Conservation (phyloP, 2,329 filamentous ascomycete genomes). For the Penicillium italicum region DNA sequence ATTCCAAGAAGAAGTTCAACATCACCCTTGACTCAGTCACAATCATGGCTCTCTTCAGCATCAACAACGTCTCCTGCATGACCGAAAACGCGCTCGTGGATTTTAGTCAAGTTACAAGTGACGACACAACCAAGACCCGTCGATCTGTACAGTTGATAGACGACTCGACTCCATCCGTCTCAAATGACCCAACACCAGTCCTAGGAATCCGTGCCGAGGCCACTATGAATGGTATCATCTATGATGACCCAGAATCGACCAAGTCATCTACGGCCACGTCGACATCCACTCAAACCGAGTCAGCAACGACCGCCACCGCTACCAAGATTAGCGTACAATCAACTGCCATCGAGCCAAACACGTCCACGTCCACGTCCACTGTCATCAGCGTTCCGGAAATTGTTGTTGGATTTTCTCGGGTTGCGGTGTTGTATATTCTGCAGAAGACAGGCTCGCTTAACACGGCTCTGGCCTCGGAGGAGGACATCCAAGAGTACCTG, state of each 20-base stretch:
- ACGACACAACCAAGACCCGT: constrained; percentile 25
- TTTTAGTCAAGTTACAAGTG: constrained; percentile 58
- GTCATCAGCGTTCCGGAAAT: constrained; percentile 15
- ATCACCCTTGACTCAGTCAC: constrained; percentile 67
- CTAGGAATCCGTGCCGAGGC: constrained; percentile 27
- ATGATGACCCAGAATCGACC: constrained; percentile 22
- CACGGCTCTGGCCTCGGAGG: constrained; percentile 29
- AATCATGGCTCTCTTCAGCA: constrained; percentile 73
- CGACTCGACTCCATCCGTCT: constrained; percentile 5
- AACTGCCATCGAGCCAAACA: background rate
- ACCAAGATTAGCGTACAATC: background rate
- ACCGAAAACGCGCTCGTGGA: constrained; percentile 84
- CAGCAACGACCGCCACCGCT: constrained; percentile 17
- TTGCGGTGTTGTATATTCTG: constrained; percentile 43
- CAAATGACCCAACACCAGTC: constrained; percentile 7
- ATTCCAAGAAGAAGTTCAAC: constrained; percentile 65
- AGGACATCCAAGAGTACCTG: constrained; percentile 34
- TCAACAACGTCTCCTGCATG: constrained; percentile 71
- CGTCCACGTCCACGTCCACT: background rate
- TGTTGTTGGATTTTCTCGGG: constrained; percentile 35
- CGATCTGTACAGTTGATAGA: constrained; percentile 16
- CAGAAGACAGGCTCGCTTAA: constrained; percentile 33
- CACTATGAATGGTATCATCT: constrained; percentile 40
- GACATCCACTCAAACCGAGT: constrained; percentile 15
- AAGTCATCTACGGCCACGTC: constrained; percentile 26